Evolutionary conservation across 257 asterid genomes (phyloP).

Genomic region (Coffea canephora): DNA sequence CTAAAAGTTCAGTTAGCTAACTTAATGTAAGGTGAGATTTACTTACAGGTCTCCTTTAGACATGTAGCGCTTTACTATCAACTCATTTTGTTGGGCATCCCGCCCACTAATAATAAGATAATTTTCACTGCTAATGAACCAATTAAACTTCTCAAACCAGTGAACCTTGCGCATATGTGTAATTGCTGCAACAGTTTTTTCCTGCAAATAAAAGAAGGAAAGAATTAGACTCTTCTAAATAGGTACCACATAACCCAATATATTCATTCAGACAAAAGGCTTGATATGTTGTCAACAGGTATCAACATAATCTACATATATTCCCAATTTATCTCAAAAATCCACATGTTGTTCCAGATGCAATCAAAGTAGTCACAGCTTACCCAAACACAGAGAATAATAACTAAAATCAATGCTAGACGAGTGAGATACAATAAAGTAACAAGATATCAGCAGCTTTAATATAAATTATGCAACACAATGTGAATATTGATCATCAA

Average conservation of each 20-base stretch:
- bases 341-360: too few relatives aligned
- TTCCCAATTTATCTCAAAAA: not conserved
- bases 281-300: not conserved
- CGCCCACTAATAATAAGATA: constrained; percentile 93
- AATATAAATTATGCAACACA: not conserved
- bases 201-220: constrained; percentile 46
- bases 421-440: not conserved
- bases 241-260: not conserved
- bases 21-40: not conserved
- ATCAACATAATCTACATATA: not conserved
- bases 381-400: not conserved
- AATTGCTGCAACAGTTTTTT: constrained; percentile 89
- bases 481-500: too few relatives aligned
- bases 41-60: constrained; percentile 98
- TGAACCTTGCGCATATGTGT: constrained; percentile 91
- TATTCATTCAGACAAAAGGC: not conserved
- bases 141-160: constrained; percentile 99
- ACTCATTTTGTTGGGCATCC: constrained; percentile 98
- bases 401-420: not conserved
- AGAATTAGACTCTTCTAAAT: constrained; percentile 16
- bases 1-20: not conserved
- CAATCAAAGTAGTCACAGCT: too few relatives aligned
- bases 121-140: constrained; percentile 99
- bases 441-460: not conserved
- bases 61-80: constrained; percentile 98